phyloP scores from a whole-genome alignment of 805 yeast genomes.

The Wickerhamomyces hampshirensis region DNA sequence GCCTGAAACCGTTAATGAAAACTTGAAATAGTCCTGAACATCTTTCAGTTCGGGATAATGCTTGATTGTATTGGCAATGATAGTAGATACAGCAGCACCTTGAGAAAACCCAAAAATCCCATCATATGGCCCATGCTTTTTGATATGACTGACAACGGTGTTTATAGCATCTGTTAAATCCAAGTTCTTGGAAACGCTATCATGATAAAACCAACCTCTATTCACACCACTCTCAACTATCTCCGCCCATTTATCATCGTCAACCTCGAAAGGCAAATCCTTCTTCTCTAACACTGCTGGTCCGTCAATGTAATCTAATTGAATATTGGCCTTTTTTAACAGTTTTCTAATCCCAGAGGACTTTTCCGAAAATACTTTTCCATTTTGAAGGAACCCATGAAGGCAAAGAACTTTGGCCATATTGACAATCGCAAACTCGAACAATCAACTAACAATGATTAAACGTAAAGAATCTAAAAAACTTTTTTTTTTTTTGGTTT shows the following conservation, averaged over 20 bases:
- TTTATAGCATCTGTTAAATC: conserved; percentile 49
- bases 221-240: conserved; percentile 42
- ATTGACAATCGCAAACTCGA: not conserved
- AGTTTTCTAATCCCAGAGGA: conserved; percentile 85
- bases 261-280: conserved; percentile 70
- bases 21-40: conserved; percentile 45
- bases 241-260: conserved; percentile 45
- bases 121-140: conserved; percentile 72
- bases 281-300: conserved; percentile 62
- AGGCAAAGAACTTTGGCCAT: conserved; percentile 65
- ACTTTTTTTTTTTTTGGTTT: too few relatives aligned
- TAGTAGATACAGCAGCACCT: conserved; percentile 85
- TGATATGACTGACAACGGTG: conserved; percentile 43
- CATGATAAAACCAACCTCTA: conserved; percentile 75
- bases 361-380: conserved; percentile 78
- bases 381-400: conserved; percentile 89
- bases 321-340: conserved; percentile 57
- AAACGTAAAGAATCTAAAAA: not conserved
- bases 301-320: conserved; percentile 73
- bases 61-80: conserved; percentile 53
- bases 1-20: conserved; percentile 76
- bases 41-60: conserved; percentile 9
- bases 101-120: conserved; percentile 92
- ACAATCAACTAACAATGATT: not conserved
- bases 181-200: conserved; percentile 40